Evolutionary conservation across 1,284 basidiomycete species (phyloP).

Genomic region (Sphagnurus paluster): DNA sequence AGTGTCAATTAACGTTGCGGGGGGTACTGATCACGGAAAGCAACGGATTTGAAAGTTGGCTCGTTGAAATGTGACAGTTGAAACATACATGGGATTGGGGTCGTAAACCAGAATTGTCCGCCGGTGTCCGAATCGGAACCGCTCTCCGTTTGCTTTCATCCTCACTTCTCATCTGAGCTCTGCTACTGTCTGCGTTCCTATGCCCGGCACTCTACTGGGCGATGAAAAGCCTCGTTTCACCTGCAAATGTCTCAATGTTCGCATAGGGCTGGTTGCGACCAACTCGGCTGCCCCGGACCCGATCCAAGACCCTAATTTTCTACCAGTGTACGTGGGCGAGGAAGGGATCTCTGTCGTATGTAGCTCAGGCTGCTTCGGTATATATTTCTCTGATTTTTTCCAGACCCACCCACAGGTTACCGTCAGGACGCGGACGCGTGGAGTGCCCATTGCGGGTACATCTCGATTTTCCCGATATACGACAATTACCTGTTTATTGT

Average conservation of each 20-base stretch:
- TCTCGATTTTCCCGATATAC: conserved; percentile 57
- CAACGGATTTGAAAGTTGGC: conserved; percentile 5
- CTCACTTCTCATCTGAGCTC: conserved; percentile 21
- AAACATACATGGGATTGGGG: conserved; percentile 14
- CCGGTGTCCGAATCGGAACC: conserved; percentile 30
- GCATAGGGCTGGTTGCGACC: conserved; percentile 37
- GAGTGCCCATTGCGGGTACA: conserved; percentile 42
- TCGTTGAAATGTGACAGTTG: conserved; percentile 5
- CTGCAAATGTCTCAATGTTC: conserved; percentile 74
- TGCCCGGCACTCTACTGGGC: conserved; percentile 26
- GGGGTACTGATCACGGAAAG: conserved; percentile 7
- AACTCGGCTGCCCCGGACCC: conserved; percentile 29
- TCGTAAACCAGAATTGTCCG: conserved; percentile 18
- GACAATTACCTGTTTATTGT: conserved; percentile 69
- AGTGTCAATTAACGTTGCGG: conserved; percentile 11
- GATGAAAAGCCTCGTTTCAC: conserved; percentile 35
- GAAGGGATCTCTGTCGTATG: conserved; percentile 68
- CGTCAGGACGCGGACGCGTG: conserved; percentile 58
- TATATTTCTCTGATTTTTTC: conserved; percentile 11
- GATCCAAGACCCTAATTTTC: conserved; percentile 49
- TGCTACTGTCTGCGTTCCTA: conserved; percentile 18
- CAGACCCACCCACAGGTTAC: conserved; percentile 74
- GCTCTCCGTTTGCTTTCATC: conserved; percentile 21
- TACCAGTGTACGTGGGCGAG: conserved; percentile 61
- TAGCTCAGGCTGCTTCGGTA: conserved; percentile 13